These are phyloP conservation scores for Acrocalymma vagum DNA, from an alignment of 2,329 filamentous ascomycete genomes.

Conservation along the genomic window DNA sequence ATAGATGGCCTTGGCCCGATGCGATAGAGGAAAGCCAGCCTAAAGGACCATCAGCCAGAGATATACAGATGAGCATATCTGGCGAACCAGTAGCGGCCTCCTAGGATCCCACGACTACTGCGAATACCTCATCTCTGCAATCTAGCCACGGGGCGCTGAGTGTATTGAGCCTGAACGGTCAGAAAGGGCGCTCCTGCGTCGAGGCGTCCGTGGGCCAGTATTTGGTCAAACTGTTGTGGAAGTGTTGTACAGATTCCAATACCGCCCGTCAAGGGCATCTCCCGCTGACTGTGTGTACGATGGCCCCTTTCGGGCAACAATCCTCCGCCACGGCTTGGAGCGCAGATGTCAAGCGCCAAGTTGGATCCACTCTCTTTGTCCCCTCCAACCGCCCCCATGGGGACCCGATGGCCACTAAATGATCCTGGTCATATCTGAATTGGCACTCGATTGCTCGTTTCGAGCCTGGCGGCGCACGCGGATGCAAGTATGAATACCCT, in stretches of 20 bases:
- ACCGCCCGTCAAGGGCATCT: slow-evolving; percentile 7
- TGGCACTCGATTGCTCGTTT: slow-evolving; percentile 14
- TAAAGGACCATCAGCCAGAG: slow-evolving; percentile 16
- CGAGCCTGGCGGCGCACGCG: slow-evolving; percentile 14
- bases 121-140: no score
- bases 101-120: no score
- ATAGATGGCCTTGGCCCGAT: slow-evolving; percentile 44
- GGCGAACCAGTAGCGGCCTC: no score
- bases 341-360: slow-evolving; percentile 32
- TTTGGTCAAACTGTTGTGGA: neutral
- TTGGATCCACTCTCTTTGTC: slow-evolving; percentile 31
- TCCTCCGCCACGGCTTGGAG: slow-evolving; percentile 38
- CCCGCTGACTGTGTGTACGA: no score
- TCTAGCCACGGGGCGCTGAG: no score
- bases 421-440: slow-evolving; percentile 25
- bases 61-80: no score
- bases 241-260: slow-evolving; percentile 26
- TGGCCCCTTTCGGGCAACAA: slow-evolving; percentile 19
- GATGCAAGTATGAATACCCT: slow-evolving; percentile 39
- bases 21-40: slow-evolving; percentile 18
- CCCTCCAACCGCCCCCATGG: slow-evolving; percentile 48
- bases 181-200: no score
- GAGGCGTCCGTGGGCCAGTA: no score
- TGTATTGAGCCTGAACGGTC: no score
- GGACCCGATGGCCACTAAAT: slow-evolving; percentile 30